These are phyloP conservation scores for Chenopodium formosanum DNA, from an alignment of 148 eudicot species.

Conservation along the genomic window DNA sequence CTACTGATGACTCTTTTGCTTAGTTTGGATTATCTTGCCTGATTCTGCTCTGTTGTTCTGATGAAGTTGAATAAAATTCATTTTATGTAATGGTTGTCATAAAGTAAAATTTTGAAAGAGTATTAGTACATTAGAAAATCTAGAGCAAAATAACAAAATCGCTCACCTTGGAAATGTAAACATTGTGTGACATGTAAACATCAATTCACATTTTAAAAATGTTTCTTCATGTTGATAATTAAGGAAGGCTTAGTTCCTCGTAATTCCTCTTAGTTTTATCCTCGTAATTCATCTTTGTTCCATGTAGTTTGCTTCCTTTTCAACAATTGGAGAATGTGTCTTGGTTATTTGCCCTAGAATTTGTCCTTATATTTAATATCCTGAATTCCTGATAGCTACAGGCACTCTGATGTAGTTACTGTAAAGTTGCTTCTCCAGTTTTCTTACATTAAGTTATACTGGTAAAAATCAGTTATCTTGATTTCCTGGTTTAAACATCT, in stretches of 20 bases:
- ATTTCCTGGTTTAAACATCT: background rate
- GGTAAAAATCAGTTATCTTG: background rate
- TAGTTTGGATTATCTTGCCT: background rate
- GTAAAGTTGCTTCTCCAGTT: background rate
- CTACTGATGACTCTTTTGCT: slow-evolving; percentile 10
- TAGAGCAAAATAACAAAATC: background rate
- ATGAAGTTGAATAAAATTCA: background rate
- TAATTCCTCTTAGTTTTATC: too few species aligned
- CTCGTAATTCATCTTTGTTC: background rate
- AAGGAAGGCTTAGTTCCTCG: background rate
- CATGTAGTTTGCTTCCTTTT: background rate
- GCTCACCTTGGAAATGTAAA: background rate
- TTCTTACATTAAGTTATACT: background rate
- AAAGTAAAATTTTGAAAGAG: background rate
- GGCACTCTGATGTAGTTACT: background rate
- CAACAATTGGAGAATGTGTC: background rate
- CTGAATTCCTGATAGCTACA: background rate
- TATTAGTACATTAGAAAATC: background rate
- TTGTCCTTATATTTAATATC: background rate
- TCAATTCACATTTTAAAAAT: background rate
- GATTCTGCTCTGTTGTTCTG: slow-evolving; percentile 1
- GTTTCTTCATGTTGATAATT: background rate
- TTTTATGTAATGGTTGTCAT: background rate
- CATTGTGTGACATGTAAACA: background rate
- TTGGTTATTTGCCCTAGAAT: background rate